These are phyloP conservation scores for Phytophthora sp. DNA, from an alignment of 352 stramenopile genomes.

Conservation along the genomic window DNA sequence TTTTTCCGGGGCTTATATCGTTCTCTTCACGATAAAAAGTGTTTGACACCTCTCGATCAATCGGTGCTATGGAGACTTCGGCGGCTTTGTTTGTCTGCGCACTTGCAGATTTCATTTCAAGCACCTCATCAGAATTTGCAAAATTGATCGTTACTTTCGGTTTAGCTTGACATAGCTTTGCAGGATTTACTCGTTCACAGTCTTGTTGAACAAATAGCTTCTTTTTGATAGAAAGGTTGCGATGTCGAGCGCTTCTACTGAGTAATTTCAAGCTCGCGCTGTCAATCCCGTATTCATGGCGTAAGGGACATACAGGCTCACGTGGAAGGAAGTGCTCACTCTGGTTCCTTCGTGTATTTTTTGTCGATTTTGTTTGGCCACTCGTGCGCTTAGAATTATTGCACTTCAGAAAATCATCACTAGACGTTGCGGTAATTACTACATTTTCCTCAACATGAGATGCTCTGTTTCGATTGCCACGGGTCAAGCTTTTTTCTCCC, in stretches of 20 bases:
- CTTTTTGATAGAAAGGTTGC: slow-evolving; percentile 23
- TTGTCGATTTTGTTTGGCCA: slow-evolving; percentile 1
- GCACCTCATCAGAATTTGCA: not conserved
- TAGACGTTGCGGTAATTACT: too few relatives aligned
- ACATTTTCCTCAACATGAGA: too few relatives aligned
- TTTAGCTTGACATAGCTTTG: not conserved
- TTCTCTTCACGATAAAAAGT: too few relatives aligned
- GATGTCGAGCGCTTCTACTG: slow-evolving; percentile 12
- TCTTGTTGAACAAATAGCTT: slow-evolving; percentile 25
- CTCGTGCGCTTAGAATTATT: not conserved
- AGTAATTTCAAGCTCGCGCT: slow-evolving; percentile 28
- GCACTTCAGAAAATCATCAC: too few relatives aligned
- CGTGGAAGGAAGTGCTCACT: not conserved
- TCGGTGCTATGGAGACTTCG: too few relatives aligned
- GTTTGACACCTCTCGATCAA: too few relatives aligned
- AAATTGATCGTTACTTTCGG: not conserved
- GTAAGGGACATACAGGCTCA: slow-evolving; percentile 22
- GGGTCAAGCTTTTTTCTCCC: too few relatives aligned
- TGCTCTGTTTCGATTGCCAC: not conserved
- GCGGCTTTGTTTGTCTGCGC: slow-evolving; percentile 19
- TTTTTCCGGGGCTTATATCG: slow-evolving; percentile 10
- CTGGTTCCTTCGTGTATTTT: not conserved
- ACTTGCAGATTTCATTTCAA: slow-evolving; percentile 14
- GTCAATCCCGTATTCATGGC: slow-evolving; percentile 22
- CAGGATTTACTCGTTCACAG: not conserved